These are phyloP conservation scores for Penicillium turbatum DNA, from an alignment of 495 filamentous ascomycete genomes.

Conservation along the genomic window DNA sequence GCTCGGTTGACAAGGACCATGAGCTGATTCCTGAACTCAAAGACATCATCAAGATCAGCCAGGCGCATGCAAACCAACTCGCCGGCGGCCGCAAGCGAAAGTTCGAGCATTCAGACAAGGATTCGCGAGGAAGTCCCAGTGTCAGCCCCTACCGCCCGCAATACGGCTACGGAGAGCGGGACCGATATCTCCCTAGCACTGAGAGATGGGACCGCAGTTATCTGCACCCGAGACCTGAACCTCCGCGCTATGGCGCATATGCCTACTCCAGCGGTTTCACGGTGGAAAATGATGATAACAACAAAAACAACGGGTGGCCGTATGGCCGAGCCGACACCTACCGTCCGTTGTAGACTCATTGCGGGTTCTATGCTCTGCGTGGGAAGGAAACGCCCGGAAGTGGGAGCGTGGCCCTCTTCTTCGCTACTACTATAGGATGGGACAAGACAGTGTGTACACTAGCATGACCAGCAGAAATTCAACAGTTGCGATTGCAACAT, in stretches of 20 bases:
- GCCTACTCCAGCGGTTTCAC: too few relatives aligned
- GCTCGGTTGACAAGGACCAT: constrained; percentile 19
- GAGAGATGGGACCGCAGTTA: background rate
- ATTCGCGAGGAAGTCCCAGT: background rate
- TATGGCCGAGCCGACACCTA: constrained; percentile 2
- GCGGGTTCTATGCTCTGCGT: background rate
- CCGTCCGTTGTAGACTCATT: background rate
- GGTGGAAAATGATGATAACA: too few relatives aligned
- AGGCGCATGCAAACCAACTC: constrained; percentile 33
- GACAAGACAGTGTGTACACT: background rate
- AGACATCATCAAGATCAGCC: constrained; percentile 24
- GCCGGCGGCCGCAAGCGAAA: constrained; percentile 42
- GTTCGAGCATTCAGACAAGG: constrained; percentile 28
- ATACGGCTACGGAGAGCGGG: background rate
- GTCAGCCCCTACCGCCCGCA: background rate
- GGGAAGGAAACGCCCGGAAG: background rate
- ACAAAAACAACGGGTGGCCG: background rate
- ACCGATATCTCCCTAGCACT: background rate
- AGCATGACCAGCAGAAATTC: background rate
- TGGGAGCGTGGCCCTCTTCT: background rate
- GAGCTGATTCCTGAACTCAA: constrained; percentile 31
- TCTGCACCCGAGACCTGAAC: background rate
- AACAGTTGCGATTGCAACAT: background rate
- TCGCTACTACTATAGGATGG: background rate
- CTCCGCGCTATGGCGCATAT: too few relatives aligned